phyloP scores from a whole-genome alignment of 768 basidiomycete genomes.

The Mycena maculata region DNA sequence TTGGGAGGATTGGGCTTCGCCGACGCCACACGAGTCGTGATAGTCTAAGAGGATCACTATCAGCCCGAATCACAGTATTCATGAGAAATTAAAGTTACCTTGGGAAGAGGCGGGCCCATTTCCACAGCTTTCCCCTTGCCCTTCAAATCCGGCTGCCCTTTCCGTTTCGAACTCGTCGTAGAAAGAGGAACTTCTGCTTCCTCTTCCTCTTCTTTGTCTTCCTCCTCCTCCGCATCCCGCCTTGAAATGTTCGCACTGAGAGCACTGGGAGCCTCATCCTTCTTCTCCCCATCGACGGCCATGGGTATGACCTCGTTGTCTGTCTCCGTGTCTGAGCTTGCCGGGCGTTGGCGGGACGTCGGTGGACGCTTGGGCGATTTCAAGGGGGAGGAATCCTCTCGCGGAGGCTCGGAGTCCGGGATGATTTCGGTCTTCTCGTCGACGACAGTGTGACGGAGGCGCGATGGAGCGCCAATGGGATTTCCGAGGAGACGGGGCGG shows the following conservation, averaged over 20 bases:
- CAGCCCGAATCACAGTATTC: neutral
- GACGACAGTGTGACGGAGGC: slow-evolving; percentile 19
- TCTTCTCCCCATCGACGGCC: slow-evolving; percentile 31
- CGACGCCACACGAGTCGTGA: neutral
- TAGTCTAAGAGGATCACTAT: neutral
- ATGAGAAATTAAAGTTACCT: slow-evolving; percentile 21
- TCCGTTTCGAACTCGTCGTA: neutral
- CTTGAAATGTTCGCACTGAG: slow-evolving; percentile 24
- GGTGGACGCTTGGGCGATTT: slow-evolving; percentile 25
- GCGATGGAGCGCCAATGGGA: neutral
- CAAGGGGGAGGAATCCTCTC: slow-evolving; percentile 36
- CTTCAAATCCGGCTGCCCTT: slow-evolving; percentile 15
- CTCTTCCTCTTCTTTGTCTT: slow-evolving; percentile 40
- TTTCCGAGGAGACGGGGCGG: neutral
- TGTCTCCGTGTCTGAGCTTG: slow-evolving; percentile 22
- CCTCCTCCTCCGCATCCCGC: slow-evolving; percentile 37
- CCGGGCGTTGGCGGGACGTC: slow-evolving; percentile 10
- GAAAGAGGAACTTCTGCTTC: slow-evolving; percentile 60
- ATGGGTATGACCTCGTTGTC: slow-evolving; percentile 23
- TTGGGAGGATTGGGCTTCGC: slow-evolving; percentile 8
- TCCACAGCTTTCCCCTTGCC: slow-evolving; percentile 26
- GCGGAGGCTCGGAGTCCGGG: slow-evolving; percentile 72
- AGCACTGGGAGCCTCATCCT: slow-evolving; percentile 42
- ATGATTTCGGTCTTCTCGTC: slow-evolving; percentile 59
- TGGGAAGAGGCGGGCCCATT: slow-evolving; percentile 26